These are phyloP conservation scores for Clavispora fructus DNA, from an alignment of 805 yeast genomes.

Conservation along the genomic window DNA sequence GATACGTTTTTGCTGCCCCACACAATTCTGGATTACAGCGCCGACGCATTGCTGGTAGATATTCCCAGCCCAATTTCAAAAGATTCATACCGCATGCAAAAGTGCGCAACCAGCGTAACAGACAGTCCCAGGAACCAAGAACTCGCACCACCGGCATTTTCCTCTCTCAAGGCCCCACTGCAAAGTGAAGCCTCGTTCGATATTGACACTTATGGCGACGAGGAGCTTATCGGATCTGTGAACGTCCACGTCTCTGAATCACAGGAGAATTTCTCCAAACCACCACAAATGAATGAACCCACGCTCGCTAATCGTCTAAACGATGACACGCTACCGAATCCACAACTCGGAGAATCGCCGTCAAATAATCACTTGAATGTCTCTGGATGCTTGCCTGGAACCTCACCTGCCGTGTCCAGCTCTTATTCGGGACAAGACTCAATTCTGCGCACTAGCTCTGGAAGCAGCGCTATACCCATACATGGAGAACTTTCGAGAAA, in stretches of 20 bases:
- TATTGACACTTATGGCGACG: not conserved
- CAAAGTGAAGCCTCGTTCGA: not conserved
- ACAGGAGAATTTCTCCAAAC: not conserved
- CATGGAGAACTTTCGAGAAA: conserved; percentile 3
- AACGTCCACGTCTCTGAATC: not conserved
- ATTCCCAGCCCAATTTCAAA: not conserved
- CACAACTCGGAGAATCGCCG: not conserved
- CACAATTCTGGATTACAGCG: not conserved
- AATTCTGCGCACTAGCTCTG: not conserved
- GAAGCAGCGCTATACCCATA: not conserved
- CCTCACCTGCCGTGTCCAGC: not conserved
- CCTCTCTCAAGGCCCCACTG: not conserved
- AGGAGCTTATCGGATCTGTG: not conserved
- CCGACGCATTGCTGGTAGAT: not conserved
- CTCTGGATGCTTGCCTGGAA: too few species aligned
- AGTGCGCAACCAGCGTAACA: not conserved
- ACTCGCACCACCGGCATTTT: not conserved
- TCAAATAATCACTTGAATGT: not conserved
- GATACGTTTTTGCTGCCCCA: not conserved
- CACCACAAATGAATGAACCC: not conserved
- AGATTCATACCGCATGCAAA: not conserved
- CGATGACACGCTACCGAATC: not conserved
- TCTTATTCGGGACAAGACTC: not conserved
- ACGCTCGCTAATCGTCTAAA: not conserved
- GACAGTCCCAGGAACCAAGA: not conserved